Evolutionary conservation across 495 filamentous ascomycete species (phyloP).

Genomic region (Neurospora sp.): DNA sequence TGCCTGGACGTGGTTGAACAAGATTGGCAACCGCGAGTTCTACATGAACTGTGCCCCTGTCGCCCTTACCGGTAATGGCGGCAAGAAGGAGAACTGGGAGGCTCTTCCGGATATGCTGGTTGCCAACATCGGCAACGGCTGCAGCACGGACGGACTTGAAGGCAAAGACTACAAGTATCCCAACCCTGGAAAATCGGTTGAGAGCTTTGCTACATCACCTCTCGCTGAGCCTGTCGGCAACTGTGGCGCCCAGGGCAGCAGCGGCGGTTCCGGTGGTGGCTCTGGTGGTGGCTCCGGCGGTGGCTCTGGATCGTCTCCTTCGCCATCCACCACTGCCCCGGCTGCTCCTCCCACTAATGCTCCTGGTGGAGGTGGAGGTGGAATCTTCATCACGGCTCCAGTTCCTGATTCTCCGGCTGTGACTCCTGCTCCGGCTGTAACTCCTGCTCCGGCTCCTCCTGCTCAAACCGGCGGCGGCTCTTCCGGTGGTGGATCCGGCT

Average conservation of each 20-base stretch:
- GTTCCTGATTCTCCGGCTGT: slow-evolving; percentile 6
- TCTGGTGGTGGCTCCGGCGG: not conserved
- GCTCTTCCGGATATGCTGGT: slow-evolving; percentile 70
- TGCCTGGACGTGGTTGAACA: slow-evolving; percentile 89
- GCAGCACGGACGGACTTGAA: too few relatives aligned
- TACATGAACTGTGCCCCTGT: slow-evolving; percentile 91
- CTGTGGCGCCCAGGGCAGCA: too few relatives aligned
- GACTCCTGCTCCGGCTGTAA: not conserved
- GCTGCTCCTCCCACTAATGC: slow-evolving; percentile 3
- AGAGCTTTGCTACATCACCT: too few relatives aligned
- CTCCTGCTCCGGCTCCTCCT: not conserved
- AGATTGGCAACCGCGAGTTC: slow-evolving; percentile 79
- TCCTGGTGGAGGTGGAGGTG: slow-evolving; percentile 42
- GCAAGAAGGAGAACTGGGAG: slow-evolving; percentile 39
- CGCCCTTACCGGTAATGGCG: slow-evolving; percentile 46
- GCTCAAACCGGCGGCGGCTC: not conserved
- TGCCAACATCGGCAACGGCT: too few relatives aligned
- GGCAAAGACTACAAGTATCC: slow-evolving; percentile 48
- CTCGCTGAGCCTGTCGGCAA: too few relatives aligned
- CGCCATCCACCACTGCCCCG: not conserved
- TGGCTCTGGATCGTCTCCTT: not conserved
- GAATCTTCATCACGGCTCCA: slow-evolving; percentile 51
- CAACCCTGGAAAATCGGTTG: slow-evolving; percentile 46
- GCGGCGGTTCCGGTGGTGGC: too few relatives aligned
- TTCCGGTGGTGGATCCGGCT: not conserved